Base-by-base conservation (phyloP, 805 yeast species). In the Debaryomyces castellii region DNA sequence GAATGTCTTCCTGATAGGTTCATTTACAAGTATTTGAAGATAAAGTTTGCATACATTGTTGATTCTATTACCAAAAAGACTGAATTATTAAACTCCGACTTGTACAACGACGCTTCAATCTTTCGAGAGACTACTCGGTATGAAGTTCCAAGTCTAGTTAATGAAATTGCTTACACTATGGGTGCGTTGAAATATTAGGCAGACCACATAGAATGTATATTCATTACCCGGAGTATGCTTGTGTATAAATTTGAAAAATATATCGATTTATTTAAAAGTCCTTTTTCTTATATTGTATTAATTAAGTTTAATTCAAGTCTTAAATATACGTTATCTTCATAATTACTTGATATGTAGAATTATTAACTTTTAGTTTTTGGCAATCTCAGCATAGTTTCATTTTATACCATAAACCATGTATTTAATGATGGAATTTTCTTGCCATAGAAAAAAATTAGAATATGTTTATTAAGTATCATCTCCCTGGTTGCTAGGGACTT, bases 351-450 rank as follows among this genome's bases (percentile, higher is more conserved):
- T 20, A 18, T 20, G 38, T 35, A 35, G 38, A 35, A 12, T 20
- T 37, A 17, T 23, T 14, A 23, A n/a, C 14, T 2, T 35, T 44
- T 42, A 39, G 41, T 41, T 27, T 35, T 46, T 64, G 73, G 74
- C 74, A 68, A 64, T 58, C 70, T 67, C 57, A 68, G 74, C 76
- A 71, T 71, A 71, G 76, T 71, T 69, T 71, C 76, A 67, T 70
- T 62, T 47, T 51, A 63, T 64, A 62, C 64, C 44, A 44, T 20
- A 35, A 5, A 43, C 22, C 41, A 54, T 68, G 71, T 66, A 65
- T 63, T 57, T 48, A 66, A 70, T 68, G 76, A 70, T 70, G 76
- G 76, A 69, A 66, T 63, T 65, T 62, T 51, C 59, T 66, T 70
- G 76, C 74, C 76, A 62, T 44, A 70, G 62, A 69, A 34, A 50